Evolutionary conservation across 2,329 filamentous ascomycete species (phyloP), one percentile per base, ranked within the genome.

Genomic region (Aspergillus uvarum): DNA sequence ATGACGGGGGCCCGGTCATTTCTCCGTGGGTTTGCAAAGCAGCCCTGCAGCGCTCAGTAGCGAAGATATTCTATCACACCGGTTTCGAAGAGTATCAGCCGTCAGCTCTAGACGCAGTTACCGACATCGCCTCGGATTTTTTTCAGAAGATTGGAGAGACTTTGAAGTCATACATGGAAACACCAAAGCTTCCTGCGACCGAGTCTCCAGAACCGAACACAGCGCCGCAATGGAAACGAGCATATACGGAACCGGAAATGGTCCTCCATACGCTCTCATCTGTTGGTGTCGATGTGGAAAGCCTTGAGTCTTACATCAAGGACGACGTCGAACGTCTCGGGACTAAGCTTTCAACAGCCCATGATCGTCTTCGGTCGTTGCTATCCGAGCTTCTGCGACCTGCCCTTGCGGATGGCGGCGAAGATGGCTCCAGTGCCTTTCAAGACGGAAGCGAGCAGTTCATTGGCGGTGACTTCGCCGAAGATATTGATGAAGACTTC

Each of bases 81-180:
- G 95, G 95, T 0, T 99, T 98, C 65, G 95, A 99, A 76, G 95
- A 99, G 73, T 91, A 96, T 63, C 95, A 99, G 72, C 95, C 95
- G 14, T 96, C 93, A 47, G 94, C 95, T 29, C 81, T 99, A 31
- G 95, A 99, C 67, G 86, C 91, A 0, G 86, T 96, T 42, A 96
- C 95, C 0, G 92, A 96, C 68, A 86, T 97, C 55, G 92, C 93
- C 0, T 88, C 88, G 3, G 91, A 96, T 68, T 99, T 94, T 73
- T 96, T 99, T 70, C 83, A 87, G 59, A 96, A 96, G 72, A 82
- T 99, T 10, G 87, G 89, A 16, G 84, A 85, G 60, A 92, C 90
- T 0, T 86, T 97, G 68, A 92, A 89, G 65, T 82, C 89, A 29
- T 99, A 96, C 75, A 87, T 87, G 63, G 91, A 98, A 75, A 85